Evolutionary conservation across 352 stramenopile genomes (phyloP).

Genomic region (Achlya hypogyna): DNA sequence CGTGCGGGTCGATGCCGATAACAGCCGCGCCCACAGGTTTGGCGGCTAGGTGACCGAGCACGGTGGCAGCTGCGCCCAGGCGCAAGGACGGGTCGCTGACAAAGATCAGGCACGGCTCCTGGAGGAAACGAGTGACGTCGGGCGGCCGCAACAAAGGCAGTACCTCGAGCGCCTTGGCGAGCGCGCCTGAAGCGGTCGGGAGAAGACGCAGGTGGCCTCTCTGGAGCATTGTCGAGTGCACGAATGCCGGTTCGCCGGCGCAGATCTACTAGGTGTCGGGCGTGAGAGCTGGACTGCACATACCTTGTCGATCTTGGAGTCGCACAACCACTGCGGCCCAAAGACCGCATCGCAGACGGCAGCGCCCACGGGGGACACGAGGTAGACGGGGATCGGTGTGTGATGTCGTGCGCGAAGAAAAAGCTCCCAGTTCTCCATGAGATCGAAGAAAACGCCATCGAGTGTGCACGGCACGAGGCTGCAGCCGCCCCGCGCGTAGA

Average conservation of each 20-base stretch:
- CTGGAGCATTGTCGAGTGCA: constrained; percentile 46
- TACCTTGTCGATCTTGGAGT: constrained; percentile 70
- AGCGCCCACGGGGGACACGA: constrained; percentile 54
- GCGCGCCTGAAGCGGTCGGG: constrained; percentile 29
- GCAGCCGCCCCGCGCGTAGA: constrained; percentile 56
- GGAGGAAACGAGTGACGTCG: constrained; percentile 19
- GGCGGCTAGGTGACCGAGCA: constrained; percentile 48
- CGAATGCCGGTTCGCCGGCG: constrained; percentile 54
- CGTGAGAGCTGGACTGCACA: neutral
- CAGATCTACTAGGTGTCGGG: constrained; percentile 27
- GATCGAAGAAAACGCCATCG: constrained; percentile 64
- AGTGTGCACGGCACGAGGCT: constrained; percentile 54
- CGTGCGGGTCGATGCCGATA: constrained; percentile 57
- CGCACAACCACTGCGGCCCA: constrained; percentile 70
- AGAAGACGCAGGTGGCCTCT: constrained; percentile 44
- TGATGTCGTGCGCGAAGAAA: constrained; percentile 36
- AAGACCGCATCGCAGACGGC: constrained; percentile 43
- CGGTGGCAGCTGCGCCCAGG: constrained; percentile 37
- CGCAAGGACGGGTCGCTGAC: constrained; percentile 56
- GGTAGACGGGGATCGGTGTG: constrained; percentile 45
- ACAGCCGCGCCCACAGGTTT: constrained; percentile 51
- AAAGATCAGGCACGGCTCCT: constrained; percentile 52
- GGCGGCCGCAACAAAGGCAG: neutral
- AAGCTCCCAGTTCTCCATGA: constrained; percentile 61
- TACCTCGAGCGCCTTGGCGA: constrained; percentile 52